Base-by-base conservation (phyloP, 306 rosid species). In the Clitoria ternatea region DNA sequence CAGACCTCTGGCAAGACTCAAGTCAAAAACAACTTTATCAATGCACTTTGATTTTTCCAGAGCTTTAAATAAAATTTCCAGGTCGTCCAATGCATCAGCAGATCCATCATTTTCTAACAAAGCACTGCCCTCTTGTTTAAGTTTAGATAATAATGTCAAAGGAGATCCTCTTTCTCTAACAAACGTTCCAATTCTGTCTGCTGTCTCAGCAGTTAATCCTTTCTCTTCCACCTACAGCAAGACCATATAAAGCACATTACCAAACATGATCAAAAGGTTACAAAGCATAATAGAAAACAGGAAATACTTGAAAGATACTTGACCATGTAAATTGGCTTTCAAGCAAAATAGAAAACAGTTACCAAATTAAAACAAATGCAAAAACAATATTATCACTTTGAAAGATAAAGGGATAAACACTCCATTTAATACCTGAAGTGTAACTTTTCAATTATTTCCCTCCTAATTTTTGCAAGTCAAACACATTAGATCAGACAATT, bases 1-100 rank as follows among this genome's bases (percentile, higher is more conserved):
- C 26, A 94, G 96, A 64, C 99, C 99, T 73, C 99, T 84, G 56
- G 99, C 97, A 67, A 91, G 99, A 72, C 99, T 94, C 80, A 94
- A 79, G 92, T 94, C 97, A 86, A 94, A 91, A 69, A 88, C 87
- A 62, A 94, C 96, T 70, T 70, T 87, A 33, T 82, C 85, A 59
- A 89, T 82, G 62, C 91, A 71, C 71, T 83, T 86, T 0, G 99
- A 84, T 48, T 83, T 86, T 20, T 89, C 96, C 66, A 94, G 83
- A 61, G 92, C 94, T 60, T 72, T 81, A 59, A 94, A 94, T 67
- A 94, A 82, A 67, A 91, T 89, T 80, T 86, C 92, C 62, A 94
- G 79, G 13, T 91, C 99, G 69, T 77, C 82, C 86, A 91, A 81
- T 10, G 95, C 97, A 9, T 89, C 92, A 7, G 59, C 27, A 40